These are phyloP conservation scores for Nadsonia starkeyi-henricii DNA, from an alignment of 1,139 yeast genomes.

Conservation along the genomic window DNA sequence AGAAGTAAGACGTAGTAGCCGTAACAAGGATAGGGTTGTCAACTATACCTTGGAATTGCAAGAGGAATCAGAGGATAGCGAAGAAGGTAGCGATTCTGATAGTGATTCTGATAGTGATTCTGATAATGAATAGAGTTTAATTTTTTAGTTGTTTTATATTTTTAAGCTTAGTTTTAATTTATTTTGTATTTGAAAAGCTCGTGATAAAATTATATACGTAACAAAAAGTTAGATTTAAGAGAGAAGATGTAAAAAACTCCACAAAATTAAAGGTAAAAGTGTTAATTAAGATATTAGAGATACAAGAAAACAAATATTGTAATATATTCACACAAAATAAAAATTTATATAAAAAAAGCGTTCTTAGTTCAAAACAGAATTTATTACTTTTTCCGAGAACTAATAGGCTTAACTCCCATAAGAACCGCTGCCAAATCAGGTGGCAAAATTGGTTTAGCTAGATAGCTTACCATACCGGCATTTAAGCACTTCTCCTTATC, in stretches of 20 bases:
- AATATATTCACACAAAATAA: no score
- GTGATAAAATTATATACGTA: no score
- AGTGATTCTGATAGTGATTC: background rate
- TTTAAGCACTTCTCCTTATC: slow-evolving; percentile 35
- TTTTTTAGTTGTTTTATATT: background rate
- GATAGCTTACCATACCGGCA: slow-evolving; percentile 43
- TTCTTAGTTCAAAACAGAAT: no score
- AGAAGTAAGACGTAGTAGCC: background rate
- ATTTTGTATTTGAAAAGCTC: no score
- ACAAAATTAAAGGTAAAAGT: no score
- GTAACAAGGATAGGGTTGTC: background rate
- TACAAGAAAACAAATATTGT: no score
- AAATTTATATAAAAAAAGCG: no score
- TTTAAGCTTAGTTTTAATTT: background rate
- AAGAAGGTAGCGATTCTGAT: background rate
- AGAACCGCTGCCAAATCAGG: slow-evolving; percentile 27
- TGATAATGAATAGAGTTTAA: background rate
- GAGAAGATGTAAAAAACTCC: no score
- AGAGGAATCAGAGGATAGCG: background rate
- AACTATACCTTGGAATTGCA: background rate
- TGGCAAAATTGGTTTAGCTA: slow-evolving; percentile 43
- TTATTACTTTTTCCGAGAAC: background rate
- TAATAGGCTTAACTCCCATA: slow-evolving; percentile 17
- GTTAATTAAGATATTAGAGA: no score
- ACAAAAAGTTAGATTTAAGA: no score